Evolutionary conservation across 148 eudicot genomes (phyloP).

Genomic region (Chenopodium quinoa): DNA sequence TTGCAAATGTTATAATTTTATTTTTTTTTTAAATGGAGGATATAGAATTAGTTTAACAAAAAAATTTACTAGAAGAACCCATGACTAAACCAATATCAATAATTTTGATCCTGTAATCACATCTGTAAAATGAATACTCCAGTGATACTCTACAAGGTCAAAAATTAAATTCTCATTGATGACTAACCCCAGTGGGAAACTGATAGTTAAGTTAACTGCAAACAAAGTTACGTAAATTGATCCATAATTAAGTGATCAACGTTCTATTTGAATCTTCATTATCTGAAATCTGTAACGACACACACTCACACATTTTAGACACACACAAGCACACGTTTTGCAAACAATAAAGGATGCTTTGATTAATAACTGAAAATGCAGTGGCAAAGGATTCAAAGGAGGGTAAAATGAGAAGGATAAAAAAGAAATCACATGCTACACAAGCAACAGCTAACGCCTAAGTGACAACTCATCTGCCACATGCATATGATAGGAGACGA

Average conservation of each 20-base stretch:
- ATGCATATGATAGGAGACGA: conserved; percentile 2
- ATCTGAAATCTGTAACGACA: not conserved
- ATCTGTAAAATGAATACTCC: too few relatives aligned
- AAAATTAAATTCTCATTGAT: too few relatives aligned
- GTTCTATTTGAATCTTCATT: not conserved
- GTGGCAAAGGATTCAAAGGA: not conserved
- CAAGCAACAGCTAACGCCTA: not conserved
- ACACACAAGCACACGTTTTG: too few relatives aligned
- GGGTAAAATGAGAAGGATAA: not conserved
- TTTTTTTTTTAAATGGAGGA: too few relatives aligned
- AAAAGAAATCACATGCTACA: not conserved
- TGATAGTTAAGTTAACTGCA: not conserved
- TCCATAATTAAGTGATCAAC: not conserved
- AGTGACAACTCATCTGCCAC: not conserved
- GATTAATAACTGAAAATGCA: not conserved
- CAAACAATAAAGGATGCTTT: not conserved
- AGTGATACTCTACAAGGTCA: too few relatives aligned
- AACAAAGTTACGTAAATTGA: not conserved
- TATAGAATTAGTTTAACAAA: too few relatives aligned
- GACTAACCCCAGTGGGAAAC: not conserved
- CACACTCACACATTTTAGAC: too few relatives aligned
- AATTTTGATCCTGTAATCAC: too few relatives aligned
- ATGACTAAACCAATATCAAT: too few relatives aligned
- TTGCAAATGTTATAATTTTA: too few relatives aligned
- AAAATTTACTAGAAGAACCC: too few relatives aligned